Evolutionary conservation across 2,329 filamentous ascomycete genomes (phyloP).

Genomic region (Hymenotorrendiella dingleyae): DNA sequence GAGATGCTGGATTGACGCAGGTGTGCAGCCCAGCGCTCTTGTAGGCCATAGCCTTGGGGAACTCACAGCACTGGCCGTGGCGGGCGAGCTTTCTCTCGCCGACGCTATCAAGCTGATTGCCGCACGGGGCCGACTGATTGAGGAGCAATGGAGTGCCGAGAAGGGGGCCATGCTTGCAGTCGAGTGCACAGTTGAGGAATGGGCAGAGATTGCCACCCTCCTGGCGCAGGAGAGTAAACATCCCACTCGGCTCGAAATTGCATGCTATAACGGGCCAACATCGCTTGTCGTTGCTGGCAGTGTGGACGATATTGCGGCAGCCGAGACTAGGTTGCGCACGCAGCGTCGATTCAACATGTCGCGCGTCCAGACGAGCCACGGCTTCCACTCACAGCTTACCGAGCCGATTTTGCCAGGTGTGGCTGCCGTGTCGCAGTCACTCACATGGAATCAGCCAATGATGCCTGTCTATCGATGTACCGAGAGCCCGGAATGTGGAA

Average conservation of each 20-base stretch:
- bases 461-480: slow-evolving; percentile 5
- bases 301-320: neutral
- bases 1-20: slow-evolving; percentile 15
- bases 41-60: slow-evolving; percentile 37
- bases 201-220: slow-evolving; percentile 4
- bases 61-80: slow-evolving; percentile 32
- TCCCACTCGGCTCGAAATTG: neutral
- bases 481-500: too few species aligned
- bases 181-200: too few species aligned
- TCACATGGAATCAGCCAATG: slow-evolving; percentile 4
- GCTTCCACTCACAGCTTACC: slow-evolving; percentile 23
- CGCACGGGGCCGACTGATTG: slow-evolving; percentile 31
- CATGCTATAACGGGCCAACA: neutral
- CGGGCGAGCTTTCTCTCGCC: slow-evolving; percentile 28
- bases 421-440: neutral
- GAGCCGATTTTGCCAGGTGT: slow-evolving; percentile 5
- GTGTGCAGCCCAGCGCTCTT: slow-evolving; percentile 7
- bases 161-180: slow-evolving; percentile 32
- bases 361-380: slow-evolving; percentile 6
- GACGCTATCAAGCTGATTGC: slow-evolving; percentile 30
- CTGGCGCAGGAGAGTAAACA: neutral
- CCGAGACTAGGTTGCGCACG: neutral
- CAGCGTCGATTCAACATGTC: neutral
- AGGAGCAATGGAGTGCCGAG: slow-evolving; percentile 31
- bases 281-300: neutral